Conservation (phyloP, 225 moss, liverwort and hornwort genomes). For the Bryoerythrophyllum caledonicum region DNA sequence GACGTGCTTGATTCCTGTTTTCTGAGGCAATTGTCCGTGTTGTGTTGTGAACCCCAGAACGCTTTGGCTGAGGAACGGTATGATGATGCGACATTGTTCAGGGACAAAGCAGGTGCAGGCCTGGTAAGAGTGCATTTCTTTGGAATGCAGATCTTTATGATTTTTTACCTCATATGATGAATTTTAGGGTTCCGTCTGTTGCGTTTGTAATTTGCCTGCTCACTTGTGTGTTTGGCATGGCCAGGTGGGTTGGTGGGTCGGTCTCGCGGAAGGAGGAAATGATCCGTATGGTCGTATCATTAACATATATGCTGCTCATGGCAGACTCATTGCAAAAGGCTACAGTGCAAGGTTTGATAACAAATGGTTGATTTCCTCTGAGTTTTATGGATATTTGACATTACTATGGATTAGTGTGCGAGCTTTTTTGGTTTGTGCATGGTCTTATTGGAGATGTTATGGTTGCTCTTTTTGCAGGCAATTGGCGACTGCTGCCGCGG, state of each 20-base stretch:
- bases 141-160: neutral
- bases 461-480: slow-evolving; percentile 57
- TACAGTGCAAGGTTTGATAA: slow-evolving; percentile 83
- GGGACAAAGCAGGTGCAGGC: slow-evolving; percentile 92
- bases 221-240: slow-evolving; percentile 19
- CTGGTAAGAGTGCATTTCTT: slow-evolving; percentile 58
- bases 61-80: slow-evolving; percentile 92
- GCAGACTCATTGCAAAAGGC: slow-evolving; percentile 88
- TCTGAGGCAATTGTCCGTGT: neutral
- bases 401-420: neutral
- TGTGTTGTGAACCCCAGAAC: slow-evolving; percentile 42
- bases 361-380: neutral
- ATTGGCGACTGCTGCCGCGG: slow-evolving; percentile 79
- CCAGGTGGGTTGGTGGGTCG: slow-evolving; percentile 99
- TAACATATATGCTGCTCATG: slow-evolving; percentile 78
- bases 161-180: neutral
- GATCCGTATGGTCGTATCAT: slow-evolving; percentile 97
- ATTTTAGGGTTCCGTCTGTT: slow-evolving; percentile 15
- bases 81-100: slow-evolving; percentile 71
- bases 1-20: neutral
- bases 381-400: neutral
- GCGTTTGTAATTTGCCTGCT: neutral
- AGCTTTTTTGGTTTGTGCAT: neutral
- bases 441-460: slow-evolving; percentile 11
- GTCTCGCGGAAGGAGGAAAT: slow-evolving; percentile 93